These are phyloP conservation scores for Microstroma glucosiphilum DNA, from an alignment of 1,284 basidiomycete species.

Conservation along the genomic window DNA sequence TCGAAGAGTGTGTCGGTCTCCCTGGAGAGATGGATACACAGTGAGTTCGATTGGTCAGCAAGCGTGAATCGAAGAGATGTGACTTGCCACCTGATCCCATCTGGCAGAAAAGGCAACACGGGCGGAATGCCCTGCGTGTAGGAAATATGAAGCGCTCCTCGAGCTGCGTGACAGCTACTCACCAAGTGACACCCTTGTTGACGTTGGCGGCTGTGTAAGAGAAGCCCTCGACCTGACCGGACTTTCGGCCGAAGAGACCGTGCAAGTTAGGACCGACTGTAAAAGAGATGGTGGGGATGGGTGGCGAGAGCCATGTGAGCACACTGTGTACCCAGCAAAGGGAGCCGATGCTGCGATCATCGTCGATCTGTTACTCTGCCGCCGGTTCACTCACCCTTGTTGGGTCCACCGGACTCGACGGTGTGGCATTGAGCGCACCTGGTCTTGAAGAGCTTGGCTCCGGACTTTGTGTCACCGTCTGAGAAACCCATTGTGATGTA, in stretches of 20 bases:
- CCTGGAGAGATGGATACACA: slow-evolving; percentile 39
- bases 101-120: no score
- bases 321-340: neutral
- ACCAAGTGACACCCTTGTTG: slow-evolving; percentile 85
- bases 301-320: neutral
- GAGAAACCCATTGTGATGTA: slow-evolving; percentile 11
- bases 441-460: slow-evolving; percentile 56
- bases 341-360: neutral
- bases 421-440: slow-evolving; percentile 98
- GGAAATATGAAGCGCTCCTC: no score
- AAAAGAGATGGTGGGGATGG: slow-evolving; percentile 19
- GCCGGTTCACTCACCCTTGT: slow-evolving; percentile 57
- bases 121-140: no score
- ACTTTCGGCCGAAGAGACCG: slow-evolving; percentile 79
- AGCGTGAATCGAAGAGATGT: neutral
- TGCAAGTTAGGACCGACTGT: slow-evolving; percentile 88
- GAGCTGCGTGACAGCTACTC: slow-evolving; percentile 8
- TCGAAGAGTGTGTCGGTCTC: slow-evolving; percentile 80
- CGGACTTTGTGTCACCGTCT: slow-evolving; percentile 11
- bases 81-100: neutral
- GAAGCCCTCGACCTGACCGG: slow-evolving; percentile 79
- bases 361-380: neutral
- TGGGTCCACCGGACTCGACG: slow-evolving; percentile 69
- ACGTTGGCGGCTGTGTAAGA: slow-evolving; percentile 93
- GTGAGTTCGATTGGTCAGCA: neutral